A percentile compares a stretch with the other conserved stretches of the same genome.
phyloP scores from a whole-genome alignment of 768 basidiomycete species.

The Boletus insuetus region DNA sequence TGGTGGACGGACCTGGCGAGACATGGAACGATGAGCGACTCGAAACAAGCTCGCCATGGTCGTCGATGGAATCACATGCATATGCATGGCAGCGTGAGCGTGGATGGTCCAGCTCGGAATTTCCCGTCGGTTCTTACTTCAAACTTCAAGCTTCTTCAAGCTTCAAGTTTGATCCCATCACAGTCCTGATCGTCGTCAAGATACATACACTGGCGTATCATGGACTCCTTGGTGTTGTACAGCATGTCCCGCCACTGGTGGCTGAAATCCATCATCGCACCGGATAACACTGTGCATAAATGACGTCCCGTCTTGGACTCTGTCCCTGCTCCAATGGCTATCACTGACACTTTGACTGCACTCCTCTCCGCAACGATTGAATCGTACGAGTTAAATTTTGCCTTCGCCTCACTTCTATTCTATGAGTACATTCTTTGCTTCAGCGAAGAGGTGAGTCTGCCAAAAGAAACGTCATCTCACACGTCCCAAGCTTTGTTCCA shows the following conservation, averaged over 20 bases:
- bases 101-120: background rate
- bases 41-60: background rate
- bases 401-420: background rate
- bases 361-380: background rate
- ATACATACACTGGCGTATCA: too few relatives aligned
- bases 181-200: background rate
- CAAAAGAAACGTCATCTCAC: background rate
- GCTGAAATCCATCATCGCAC: too few relatives aligned
- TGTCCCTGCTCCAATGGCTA: background rate
- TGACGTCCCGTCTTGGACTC: background rate
- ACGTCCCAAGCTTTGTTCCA: background rate
- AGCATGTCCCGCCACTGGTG: too few relatives aligned
- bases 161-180: too few relatives aligned
- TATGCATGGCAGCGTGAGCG: too few relatives aligned
- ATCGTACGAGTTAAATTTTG: background rate
- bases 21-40: constrained; percentile 18
- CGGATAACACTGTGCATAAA: background rate
- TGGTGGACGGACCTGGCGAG: constrained; percentile 36
- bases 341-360: too few relatives aligned
- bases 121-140: too few relatives aligned
- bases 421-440: constrained; percentile 6
- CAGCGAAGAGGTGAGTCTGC: constrained; percentile 1
- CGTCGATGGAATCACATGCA: background rate
- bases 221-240: too few relatives aligned
- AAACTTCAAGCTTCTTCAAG: too few relatives aligned